phyloP scores from a whole-genome alignment of 768 basidiomycete species.

The Harrya chromipes region DNA sequence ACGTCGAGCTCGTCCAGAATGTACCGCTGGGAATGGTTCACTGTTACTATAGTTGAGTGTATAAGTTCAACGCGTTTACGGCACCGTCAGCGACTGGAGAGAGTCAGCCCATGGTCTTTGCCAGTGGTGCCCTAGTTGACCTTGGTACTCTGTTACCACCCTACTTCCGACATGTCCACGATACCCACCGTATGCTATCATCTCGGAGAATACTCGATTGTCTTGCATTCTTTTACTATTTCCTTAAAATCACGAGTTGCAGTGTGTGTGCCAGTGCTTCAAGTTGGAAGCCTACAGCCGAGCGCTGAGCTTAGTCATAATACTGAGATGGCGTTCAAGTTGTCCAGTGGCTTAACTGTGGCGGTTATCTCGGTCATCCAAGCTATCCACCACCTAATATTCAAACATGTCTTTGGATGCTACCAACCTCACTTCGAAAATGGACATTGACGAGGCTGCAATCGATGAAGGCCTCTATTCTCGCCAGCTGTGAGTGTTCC shows the following conservation, averaged over 20 bases:
- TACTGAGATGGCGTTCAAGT: neutral
- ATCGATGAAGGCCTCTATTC: constrained; percentile 95
- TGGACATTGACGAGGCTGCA: constrained; percentile 84
- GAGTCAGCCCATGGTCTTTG: too few relatives aligned
- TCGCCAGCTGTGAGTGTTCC: constrained; percentile 74
- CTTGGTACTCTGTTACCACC: too few relatives aligned
- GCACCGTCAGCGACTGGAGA: too few relatives aligned
- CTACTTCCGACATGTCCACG: neutral
- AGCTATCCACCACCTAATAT: neutral
- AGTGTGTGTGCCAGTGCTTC: neutral
- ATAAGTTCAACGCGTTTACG: too few relatives aligned
- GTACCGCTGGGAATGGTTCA: too few relatives aligned
- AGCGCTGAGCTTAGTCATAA: constrained; percentile 22
- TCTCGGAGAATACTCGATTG: too few relatives aligned
- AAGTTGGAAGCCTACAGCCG: too few relatives aligned
- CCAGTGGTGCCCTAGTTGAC: too few relatives aligned
- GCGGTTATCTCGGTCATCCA: neutral
- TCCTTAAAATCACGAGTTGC: neutral
- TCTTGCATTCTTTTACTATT: too few relatives aligned
- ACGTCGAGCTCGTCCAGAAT: neutral
- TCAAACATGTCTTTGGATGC: constrained; percentile 35
- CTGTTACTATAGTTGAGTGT: too few relatives aligned
- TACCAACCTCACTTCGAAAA: constrained; percentile 42
- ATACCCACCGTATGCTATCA: neutral
- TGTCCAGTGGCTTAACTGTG: too few relatives aligned